These are phyloP conservation scores for Solanum habrochaites DNA, from an alignment of 257 asterid genomes.

Conservation along the genomic window DNA sequence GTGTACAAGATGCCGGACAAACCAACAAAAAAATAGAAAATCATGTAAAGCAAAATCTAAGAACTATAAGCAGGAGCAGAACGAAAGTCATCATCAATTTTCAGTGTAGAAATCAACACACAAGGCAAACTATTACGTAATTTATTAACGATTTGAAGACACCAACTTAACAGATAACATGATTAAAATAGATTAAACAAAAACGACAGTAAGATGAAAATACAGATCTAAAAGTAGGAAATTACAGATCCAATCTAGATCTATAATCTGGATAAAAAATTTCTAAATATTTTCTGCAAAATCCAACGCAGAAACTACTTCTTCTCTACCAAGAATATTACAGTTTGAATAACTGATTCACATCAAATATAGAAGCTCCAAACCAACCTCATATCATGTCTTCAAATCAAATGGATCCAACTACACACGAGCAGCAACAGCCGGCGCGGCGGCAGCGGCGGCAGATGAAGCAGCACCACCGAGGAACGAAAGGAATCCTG, in stretches of 20 bases:
- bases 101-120: not conserved
- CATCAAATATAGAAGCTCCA: conserved; percentile 2
- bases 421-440: conserved; percentile 51
- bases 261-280: not conserved
- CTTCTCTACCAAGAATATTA: not conserved
- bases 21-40: not conserved
- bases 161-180: not conserved
- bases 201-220: not conserved
- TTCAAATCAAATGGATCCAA: conserved; percentile 5
- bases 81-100: not conserved
- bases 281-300: conserved; percentile 6
- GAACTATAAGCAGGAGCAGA: not conserved
- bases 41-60: not conserved
- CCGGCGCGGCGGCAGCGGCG: conserved; percentile 61
- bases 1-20: not conserved
- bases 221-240: not conserved
- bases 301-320: not conserved
- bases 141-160: not conserved
- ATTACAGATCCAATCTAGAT: conserved; percentile 18
- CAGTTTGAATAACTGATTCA: not conserved
- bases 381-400: conserved; percentile 9
- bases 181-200: not conserved
- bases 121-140: not conserved
- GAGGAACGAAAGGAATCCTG: conserved; percentile 65
- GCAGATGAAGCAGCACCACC: conserved; percentile 75